These are phyloP conservation scores for Penicillium sp. DNA, from an alignment of 2,329 filamentous ascomycete species.

Conservation along the genomic window DNA sequence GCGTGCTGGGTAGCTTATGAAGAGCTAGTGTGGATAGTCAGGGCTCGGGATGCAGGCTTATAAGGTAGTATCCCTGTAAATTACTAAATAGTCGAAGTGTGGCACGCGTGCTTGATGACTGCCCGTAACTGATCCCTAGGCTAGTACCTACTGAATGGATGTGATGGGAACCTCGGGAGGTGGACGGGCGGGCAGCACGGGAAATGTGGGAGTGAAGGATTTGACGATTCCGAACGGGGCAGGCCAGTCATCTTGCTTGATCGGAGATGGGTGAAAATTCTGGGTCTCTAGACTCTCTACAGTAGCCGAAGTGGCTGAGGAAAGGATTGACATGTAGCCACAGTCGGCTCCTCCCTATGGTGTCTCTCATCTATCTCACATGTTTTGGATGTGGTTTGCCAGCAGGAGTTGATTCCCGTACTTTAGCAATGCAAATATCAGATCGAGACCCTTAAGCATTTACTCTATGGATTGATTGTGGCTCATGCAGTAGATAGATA, in stretches of 20 bases:
- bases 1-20: constrained; percentile 7
- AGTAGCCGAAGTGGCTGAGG: background rate
- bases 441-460: background rate
- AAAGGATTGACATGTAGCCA: background rate
- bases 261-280: background rate
- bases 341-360: background rate
- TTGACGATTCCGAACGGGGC: background rate
- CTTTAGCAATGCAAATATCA: background rate
- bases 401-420: background rate
- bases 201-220: background rate
- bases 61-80: background rate
- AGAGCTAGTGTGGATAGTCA: background rate
- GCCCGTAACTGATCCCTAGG: background rate
- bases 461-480: no score
- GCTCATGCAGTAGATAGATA: background rate
- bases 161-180: background rate
- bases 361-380: background rate
- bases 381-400: background rate
- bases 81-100: no score
- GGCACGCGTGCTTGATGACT: background rate
- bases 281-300: background rate
- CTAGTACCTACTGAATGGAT: no score
- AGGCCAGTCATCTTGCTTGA: background rate
- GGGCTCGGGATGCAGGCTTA: background rate
- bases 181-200: background rate